Base-by-base conservation (phyloP, 2,329 filamentous ascomycete genomes). In the Akanthomyces dipterigenus region DNA sequence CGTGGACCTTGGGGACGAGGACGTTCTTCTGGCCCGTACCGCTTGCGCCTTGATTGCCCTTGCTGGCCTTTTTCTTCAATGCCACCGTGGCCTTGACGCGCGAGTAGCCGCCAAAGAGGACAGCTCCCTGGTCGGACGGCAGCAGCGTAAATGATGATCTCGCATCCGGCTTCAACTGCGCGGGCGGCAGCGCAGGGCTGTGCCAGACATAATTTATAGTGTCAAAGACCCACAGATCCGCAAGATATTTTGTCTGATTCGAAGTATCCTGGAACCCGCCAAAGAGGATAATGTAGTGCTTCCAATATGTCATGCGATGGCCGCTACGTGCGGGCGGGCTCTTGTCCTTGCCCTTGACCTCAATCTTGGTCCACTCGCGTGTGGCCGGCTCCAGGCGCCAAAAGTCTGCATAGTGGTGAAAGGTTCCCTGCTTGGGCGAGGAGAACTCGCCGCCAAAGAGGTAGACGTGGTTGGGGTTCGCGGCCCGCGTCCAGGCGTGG, bases 391-490 rank as follows among this genome's bases (percentile, higher is more conserved):
- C 93, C 48, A 98, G 82, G 55, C 89, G 83, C 93, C 95, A 99
- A 73, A 99, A 98, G 76, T 98, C 95, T 70, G 96, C 96, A 78
- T 99, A 99, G 75, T 99, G 95, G 74, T 99, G 97, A 70, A 99
- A 99, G 0, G 93, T 98, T 4, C 95, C 95, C 75, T 98, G 95
- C 72, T 97, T 98, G 2, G 95, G 95, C 31, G 89, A 93, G 62
- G 90, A 96, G 74, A 99, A 99, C 76, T 99, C 95, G 64, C 93
- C 95, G 65, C 95, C 95, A 70, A 98, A 98, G 18, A 99, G 78
- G 73, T 96, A 99, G 57, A 98, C 84, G 38, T 89, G 87, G 64
- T 88, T 89, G 18, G 88, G 80, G 74, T 97, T 96, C 53, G 89
- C 90, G 62, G 90, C 92, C 62, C 92, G 85, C 69, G 91, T 96